These are phyloP conservation scores for Fraxinus anomala DNA, from an alignment of 257 asterid genomes.

Conservation along the genomic window DNA sequence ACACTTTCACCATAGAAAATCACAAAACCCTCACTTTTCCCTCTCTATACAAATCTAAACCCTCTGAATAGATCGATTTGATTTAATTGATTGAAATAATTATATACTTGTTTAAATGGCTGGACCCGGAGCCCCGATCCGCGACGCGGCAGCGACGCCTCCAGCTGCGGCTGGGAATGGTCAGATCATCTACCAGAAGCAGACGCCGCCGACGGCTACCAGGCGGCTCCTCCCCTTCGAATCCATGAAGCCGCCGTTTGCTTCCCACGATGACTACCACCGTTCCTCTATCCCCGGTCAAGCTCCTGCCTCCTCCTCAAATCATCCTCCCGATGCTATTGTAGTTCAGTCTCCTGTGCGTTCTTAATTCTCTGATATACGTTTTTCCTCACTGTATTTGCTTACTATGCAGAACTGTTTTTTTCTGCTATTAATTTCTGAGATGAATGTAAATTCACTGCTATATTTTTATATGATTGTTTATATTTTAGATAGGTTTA, in stretches of 20 bases:
- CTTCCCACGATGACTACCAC: conserved; percentile 66
- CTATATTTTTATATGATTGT: background rate
- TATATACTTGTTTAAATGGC: conserved; percentile 39
- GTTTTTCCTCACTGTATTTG: background rate
- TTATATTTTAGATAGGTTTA: conserved; percentile 14
- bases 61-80: background rate
- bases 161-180: conserved; percentile 39
- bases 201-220: conserved; percentile 51
- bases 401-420: background rate
- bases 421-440: conserved; percentile 24
- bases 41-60: conserved; percentile 22
- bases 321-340: conserved; percentile 65
- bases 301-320: conserved; percentile 38
- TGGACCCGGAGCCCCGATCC: conserved; percentile 49
- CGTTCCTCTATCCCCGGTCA: conserved; percentile 59
- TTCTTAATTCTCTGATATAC: background rate
- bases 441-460: conserved; percentile 20
- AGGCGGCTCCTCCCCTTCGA: conserved; percentile 78
- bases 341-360: conserved; percentile 78
- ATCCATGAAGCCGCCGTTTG: conserved; percentile 78
- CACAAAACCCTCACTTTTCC: conserved; percentile 31
- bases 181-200: conserved; percentile 33
- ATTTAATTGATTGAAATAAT: conserved; percentile 10
- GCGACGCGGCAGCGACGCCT: conserved; percentile 48
- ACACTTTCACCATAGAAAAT: conserved; percentile 23